A percentile compares a stretch with the other conserved stretches of the same genome.
Evolutionary conservation across 345 rosid species (phyloP).

Genomic region (Aegle marmelos): DNA sequence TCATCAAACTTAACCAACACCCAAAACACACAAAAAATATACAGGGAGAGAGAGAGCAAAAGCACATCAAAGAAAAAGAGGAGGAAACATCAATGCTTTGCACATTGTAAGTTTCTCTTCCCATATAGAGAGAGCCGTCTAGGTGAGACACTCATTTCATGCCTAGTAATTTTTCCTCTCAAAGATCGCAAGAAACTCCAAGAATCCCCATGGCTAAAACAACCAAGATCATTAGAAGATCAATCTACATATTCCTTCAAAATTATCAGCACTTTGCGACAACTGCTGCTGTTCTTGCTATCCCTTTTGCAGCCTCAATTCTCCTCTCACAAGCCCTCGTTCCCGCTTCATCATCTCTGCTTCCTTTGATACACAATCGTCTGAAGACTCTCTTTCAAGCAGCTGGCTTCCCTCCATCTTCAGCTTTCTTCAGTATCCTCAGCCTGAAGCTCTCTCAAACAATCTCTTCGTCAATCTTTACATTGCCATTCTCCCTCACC

Average conservation of each 20-base stretch:
- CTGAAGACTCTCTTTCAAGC: conserved; percentile 48
- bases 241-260: conserved; percentile 59
- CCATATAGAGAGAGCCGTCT: neutral
- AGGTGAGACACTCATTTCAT: conserved; percentile 24
- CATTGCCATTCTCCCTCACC: conserved; percentile 74
- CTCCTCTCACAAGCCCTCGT: conserved; percentile 53
- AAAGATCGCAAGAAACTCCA: conserved; percentile 12
- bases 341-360: conserved; percentile 28
- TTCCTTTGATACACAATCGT: conserved; percentile 31
- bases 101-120: neutral
- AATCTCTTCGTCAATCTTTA: conserved; percentile 46
- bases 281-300: conserved; percentile 44
- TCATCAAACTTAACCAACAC: conserved; percentile 25
- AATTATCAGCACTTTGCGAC: conserved; percentile 59
- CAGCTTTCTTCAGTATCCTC: conserved; percentile 48
- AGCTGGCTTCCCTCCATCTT: conserved; percentile 66
- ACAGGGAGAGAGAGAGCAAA: neutral
- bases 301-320: conserved; percentile 58
- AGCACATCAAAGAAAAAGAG: conserved; percentile 5
- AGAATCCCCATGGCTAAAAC: conserved; percentile 47
- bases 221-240: conserved; percentile 56
- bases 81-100: conserved; percentile 12
- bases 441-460: conserved; percentile 75
- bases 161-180: conserved; percentile 7
- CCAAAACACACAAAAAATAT: conserved; percentile 16